Evolutionary conservation across 441 rosid species (phyloP).

Genomic region (Bocquillonia castaneifolia): DNA sequence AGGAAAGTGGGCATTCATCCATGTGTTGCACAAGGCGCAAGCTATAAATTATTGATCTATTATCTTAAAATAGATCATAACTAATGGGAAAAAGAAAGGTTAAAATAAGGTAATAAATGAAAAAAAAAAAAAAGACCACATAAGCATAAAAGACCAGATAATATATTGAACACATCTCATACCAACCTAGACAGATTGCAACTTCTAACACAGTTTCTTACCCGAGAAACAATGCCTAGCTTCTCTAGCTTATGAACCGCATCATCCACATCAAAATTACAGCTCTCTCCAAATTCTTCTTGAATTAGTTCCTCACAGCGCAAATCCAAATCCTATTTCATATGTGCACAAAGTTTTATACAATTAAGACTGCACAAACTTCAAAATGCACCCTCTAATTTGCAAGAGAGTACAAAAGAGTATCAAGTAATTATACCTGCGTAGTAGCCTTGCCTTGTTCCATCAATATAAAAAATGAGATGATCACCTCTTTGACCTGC

Average conservation of each 20-base stretch:
- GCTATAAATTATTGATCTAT: too few relatives aligned
- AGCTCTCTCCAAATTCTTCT: slow-evolving; percentile 80
- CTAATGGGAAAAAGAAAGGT: too few relatives aligned
- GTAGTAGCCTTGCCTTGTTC: slow-evolving; percentile 72
- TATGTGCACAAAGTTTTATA: slow-evolving; percentile 17
- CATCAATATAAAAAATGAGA: slow-evolving; percentile 88
- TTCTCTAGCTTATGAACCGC: slow-evolving; percentile 89
- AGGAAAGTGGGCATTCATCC: too few relatives aligned
- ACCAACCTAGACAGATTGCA: too few relatives aligned
- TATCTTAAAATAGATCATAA: too few relatives aligned
- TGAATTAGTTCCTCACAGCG: slow-evolving; percentile 85
- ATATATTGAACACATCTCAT: too few relatives aligned
- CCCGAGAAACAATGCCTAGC: slow-evolving; percentile 80
- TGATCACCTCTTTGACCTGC: slow-evolving; percentile 94
- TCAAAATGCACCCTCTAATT: slow-evolving; percentile 5
- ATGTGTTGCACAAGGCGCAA: too few relatives aligned
- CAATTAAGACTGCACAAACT: neutral
- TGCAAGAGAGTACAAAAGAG: neutral
- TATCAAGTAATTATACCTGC: slow-evolving; percentile 34
- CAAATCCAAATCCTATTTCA: slow-evolving; percentile 75
- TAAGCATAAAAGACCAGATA: too few relatives aligned
- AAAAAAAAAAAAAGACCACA: too few relatives aligned
- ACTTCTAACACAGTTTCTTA: slow-evolving; percentile 26
- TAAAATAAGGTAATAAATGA: too few relatives aligned
- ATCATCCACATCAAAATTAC: slow-evolving; percentile 96